Percentiles rank a stretch among this genome's conserved stretches.
These are phyloP conservation scores for Tetrastigma voinierianum DNA, from an alignment of 164 flowering plant genomes.

Conservation along the genomic window DNA sequence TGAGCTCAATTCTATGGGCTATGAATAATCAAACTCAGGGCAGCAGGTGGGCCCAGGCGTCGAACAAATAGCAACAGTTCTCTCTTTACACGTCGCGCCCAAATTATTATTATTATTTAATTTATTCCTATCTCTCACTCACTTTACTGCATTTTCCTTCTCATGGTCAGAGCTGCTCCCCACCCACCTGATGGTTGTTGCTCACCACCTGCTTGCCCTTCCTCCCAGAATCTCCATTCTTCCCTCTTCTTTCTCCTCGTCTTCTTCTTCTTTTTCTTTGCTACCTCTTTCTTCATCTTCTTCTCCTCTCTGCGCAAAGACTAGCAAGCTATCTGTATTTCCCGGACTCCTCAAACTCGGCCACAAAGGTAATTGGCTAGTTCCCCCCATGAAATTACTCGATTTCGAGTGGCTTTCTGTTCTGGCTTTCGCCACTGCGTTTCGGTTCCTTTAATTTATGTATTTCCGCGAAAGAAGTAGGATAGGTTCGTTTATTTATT, in stretches of 20 bases:
- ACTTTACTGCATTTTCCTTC: background rate
- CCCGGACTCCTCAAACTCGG: constrained; percentile 20
- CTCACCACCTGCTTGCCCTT: constrained; percentile 31
- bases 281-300: constrained; percentile 11
- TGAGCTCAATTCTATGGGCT: too few relatives aligned
- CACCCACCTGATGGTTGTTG: constrained; percentile 37
- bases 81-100: background rate
- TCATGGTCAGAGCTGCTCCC: background rate
- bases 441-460: too few relatives aligned
- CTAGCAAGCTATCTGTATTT: constrained; percentile 25
- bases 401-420: too few relatives aligned
- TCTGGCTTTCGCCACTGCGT: too few relatives aligned
- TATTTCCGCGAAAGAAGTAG: too few relatives aligned
- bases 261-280: constrained; percentile 11
- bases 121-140: background rate
- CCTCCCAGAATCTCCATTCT: constrained; percentile 18
- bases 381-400: background rate
- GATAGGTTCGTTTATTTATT: too few relatives aligned
- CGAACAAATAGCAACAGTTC: too few relatives aligned
- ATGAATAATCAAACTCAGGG: too few relatives aligned
- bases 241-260: constrained; percentile 13
- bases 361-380: constrained; percentile 27
- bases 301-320: constrained; percentile 12
- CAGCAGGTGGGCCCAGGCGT: too few relatives aligned
- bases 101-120: background rate